phyloP scores from a whole-genome alignment of 345 rosid genomes.

The Hibiscus syriacus region DNA sequence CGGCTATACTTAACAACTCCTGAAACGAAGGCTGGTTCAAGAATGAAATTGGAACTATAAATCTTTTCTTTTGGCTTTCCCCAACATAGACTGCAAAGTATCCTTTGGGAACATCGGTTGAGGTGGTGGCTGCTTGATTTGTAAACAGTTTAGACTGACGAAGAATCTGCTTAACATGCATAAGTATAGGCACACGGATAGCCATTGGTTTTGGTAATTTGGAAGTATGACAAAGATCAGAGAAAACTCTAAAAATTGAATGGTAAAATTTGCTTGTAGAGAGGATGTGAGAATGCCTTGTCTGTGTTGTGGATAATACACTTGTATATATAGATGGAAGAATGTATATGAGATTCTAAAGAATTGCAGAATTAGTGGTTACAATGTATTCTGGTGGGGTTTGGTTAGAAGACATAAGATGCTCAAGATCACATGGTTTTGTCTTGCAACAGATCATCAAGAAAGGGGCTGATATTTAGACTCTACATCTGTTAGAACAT shows the following conservation, averaged over 20 bases:
- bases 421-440: slow-evolving; percentile 24
- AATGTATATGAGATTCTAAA: background rate
- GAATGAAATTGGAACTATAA: no score
- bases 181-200: background rate
- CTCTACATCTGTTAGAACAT: background rate
- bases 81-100: no score
- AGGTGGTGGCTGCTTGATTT: no score
- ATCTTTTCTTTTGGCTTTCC: slow-evolving; percentile 16
- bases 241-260: background rate
- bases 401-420: slow-evolving; percentile 1
- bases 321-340: slow-evolving; percentile 13
- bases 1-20: no score
- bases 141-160: background rate
- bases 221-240: background rate
- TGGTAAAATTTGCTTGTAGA: background rate
- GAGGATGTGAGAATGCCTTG: slow-evolving; percentile 11
- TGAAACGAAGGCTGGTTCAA: no score
- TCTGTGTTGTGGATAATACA: background rate
- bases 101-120: background rate
- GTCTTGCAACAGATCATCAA: slow-evolving; percentile 18
- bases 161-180: background rate
- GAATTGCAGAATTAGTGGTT: slow-evolving; percentile 8
- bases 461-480: background rate
- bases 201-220: background rate
- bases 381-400: slow-evolving; percentile 5